Conservation (phyloP, 345 rosid genomes). For the Brassica nigra region DNA sequence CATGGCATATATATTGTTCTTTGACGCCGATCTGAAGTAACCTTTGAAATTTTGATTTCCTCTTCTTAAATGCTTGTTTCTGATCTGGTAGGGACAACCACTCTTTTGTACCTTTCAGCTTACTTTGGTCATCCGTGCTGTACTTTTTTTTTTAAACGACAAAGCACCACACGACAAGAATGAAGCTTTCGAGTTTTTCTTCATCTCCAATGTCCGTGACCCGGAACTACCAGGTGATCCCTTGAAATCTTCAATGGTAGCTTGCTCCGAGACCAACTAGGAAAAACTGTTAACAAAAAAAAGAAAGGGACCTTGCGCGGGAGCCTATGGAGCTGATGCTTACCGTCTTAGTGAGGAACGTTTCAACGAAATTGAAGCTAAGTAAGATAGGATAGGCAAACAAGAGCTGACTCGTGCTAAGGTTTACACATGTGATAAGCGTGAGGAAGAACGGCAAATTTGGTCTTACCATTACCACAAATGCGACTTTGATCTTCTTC, state of each 20-base stretch:
- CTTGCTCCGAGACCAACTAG: slow-evolving; percentile 51
- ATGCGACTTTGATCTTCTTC: neutral
- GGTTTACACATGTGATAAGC: neutral
- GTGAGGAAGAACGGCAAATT: neutral
- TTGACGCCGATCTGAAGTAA: neutral
- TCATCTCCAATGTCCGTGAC: slow-evolving; percentile 59
- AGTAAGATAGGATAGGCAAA: neutral
- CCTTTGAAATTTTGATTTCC: neutral
- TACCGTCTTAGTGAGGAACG: slow-evolving; percentile 66
- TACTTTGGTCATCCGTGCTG: slow-evolving; percentile 61
- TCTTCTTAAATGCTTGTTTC: slow-evolving; percentile 50
- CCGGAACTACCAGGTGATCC: slow-evolving; percentile 53
- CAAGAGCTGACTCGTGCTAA: neutral
- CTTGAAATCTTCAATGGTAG: slow-evolving; percentile 50
- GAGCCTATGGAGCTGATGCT: slow-evolving; percentile 52
- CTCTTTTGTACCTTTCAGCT: slow-evolving; percentile 69
- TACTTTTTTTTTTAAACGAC: slow-evolving; percentile 53
- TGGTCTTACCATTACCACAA: neutral
- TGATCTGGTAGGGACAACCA: slow-evolving; percentile 61
- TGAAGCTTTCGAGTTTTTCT: slow-evolving; percentile 59
- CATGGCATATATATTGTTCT: neutral
- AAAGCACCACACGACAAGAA: slow-evolving; percentile 51
- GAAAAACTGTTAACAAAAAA: slow-evolving; percentile 51
- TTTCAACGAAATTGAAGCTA: slow-evolving; percentile 40
- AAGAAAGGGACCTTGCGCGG: slow-evolving; percentile 46